Evolutionary conservation across 2,329 filamentous ascomycete genomes (phyloP), one percentile per base, ranked within the genome.

Genomic region (Colletotrichum liaoningense): DNA sequence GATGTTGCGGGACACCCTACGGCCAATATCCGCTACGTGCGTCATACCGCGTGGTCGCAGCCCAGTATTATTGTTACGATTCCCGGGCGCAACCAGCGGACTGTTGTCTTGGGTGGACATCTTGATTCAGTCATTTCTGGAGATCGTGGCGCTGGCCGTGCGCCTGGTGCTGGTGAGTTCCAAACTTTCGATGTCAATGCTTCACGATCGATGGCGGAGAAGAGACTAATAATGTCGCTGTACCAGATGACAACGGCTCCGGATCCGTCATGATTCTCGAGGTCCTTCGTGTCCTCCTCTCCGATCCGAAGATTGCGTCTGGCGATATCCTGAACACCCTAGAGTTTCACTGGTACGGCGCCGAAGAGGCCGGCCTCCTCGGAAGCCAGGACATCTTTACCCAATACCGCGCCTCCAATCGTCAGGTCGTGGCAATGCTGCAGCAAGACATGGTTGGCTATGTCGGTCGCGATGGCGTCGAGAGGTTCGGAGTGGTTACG

Each of bases 331-430:
- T 89, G 74, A 95, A 96, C 81, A 95, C 93, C 0, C 83, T 97
- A 72, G 94, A 97, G 83, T 96, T 96, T 81, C 93, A 96, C 81
- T 97, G 93, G 93, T 96, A 95, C 82, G 92, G 91, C 4, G 94
- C 93, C 1, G 94, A 97, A 78, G 94, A 97, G 80, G 93, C 92
- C 9, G 94, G 94, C 16, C 85, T 97, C 55, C 88, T 96, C 1
- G 94, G 94, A 59, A 93, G 91, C 70, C 93, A 94, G 35, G 83
- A 81, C 38, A 82, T 86, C 66, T 86, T 85, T 75, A 77, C 81
- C 28, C 75, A 79, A 55, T 86, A 86, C 72, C 75, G 79, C 56
- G 76, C 77, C 0, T 74, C 77, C 3, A 78, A 79, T 4, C 77
- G 78, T 1, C 79, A 82, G 26, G 81, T 86, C 71, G 81, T 81